Base-by-base conservation (phyloP, 169 alveolate species). In the Eimeria sp. region DNA sequence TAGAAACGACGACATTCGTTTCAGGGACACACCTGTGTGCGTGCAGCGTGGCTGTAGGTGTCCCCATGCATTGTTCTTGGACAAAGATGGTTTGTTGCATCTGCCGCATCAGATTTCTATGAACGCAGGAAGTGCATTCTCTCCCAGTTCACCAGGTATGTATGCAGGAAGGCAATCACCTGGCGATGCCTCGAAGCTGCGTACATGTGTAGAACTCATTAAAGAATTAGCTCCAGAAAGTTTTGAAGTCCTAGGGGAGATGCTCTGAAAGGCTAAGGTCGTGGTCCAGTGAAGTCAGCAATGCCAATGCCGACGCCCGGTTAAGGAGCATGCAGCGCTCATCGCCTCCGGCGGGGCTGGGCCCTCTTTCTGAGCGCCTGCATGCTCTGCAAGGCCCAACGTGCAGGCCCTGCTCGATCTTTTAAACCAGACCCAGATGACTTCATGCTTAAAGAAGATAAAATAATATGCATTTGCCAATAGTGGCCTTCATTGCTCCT, bases 361-460 rank as follows among this genome's bases (percentile, higher is more conserved):
- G 51, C 83, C 83, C 54, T 34, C 40, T 16, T 57, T n/a, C n/a
- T 34, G 83, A 73, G 83, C 83, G 83, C 83, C 27, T 73, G 83
- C 83, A 73, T 73, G 83, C 83, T 13, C 57, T 16, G 4, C 3
- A 73, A 73, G 57, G 57, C 57, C 51, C 83, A 13, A 54, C 5
- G 57, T 73, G 83, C 30, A 16, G 83, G 57, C 20, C 83, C 27
- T 73, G 27, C 57, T 30, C 57, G 30, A 5, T 73, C 22, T 73
- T 18, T 34, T 34, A 73, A 34, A 5, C 18, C 27, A 73, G 54
- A 18, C 30, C 5, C 27, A 40, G 54, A 43, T 51, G 83, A n/a
- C 4, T 34, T 34, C 27, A 40, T 5, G 83, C 34, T 40, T 40
- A 73, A 27, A 73, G 27, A 20, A 16, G 27, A 73, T 40, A 73